Conservation (phyloP, 805 yeast genomes). For the Wickerhamiella siamensis region DNA sequence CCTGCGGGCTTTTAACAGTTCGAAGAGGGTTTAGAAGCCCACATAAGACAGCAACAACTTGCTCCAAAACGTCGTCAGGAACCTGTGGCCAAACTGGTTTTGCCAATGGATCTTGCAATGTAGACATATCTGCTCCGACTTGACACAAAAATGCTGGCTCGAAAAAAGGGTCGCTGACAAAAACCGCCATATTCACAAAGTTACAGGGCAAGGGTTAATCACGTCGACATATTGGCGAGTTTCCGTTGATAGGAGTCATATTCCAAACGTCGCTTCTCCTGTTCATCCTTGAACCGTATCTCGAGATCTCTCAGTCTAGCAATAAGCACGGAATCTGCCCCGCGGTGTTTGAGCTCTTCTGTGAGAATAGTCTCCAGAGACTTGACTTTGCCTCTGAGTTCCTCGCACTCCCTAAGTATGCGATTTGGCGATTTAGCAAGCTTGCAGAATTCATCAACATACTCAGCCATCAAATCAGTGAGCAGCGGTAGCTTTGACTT, state of each 20-base stretch:
- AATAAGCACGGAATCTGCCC: slow-evolving; percentile 10
- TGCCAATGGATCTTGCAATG: slow-evolving; percentile 13
- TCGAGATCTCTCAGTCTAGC: slow-evolving; percentile 7
- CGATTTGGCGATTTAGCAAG: slow-evolving; percentile 1
- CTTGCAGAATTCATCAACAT: slow-evolving; percentile 10
- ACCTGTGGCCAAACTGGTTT: slow-evolving; percentile 18
- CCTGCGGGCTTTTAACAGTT: slow-evolving; percentile 2
- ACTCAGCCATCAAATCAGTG: slow-evolving; percentile 10
- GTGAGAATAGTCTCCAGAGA: slow-evolving; percentile 8
- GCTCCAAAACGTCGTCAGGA: slow-evolving; percentile 5
- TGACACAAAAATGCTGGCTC: background rate
- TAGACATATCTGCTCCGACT: background rate
- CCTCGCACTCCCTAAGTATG: slow-evolving; percentile 1
- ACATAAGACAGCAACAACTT: slow-evolving; percentile 4
- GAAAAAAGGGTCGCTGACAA: background rate
- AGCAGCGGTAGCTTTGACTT: slow-evolving; percentile 16
- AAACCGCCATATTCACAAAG: background rate
- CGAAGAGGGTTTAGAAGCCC: slow-evolving; percentile 4
- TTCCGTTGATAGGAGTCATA: slow-evolving; percentile 7
- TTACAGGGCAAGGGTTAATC: background rate
- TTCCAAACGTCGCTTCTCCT: slow-evolving; percentile 9
- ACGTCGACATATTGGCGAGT: slow-evolving; percentile 3
- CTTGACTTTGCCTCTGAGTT: slow-evolving; percentile 4
- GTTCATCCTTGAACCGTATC: slow-evolving; percentile 4
- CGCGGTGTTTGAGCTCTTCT: slow-evolving; percentile 7